phyloP scores from a whole-genome alignment of 2,329 filamentous ascomycete genomes.

The Elsinoe fawcettii region DNA sequence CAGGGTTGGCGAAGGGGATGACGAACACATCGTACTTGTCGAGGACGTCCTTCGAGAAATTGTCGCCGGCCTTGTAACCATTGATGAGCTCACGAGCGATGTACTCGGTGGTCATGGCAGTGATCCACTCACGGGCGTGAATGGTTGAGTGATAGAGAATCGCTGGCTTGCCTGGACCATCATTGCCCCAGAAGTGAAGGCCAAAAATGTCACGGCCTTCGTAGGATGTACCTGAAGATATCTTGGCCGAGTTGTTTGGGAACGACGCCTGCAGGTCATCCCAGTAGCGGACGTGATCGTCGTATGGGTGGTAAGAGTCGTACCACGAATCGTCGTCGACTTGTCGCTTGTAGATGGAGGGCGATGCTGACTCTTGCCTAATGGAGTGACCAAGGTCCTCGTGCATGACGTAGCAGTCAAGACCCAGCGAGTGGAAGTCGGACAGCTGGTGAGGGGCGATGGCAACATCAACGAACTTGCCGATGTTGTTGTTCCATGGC shows the following conservation, averaged over 20 bases:
- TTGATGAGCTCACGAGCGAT: slow-evolving; percentile 39
- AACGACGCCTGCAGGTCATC: slow-evolving; percentile 40
- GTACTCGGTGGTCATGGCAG: slow-evolving; percentile 44
- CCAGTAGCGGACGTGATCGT: slow-evolving; percentile 45
- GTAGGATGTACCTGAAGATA: slow-evolving; percentile 40
- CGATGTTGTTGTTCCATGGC: slow-evolving; percentile 19
- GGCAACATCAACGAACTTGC: slow-evolving; percentile 20
- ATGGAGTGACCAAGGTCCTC: slow-evolving; percentile 39
- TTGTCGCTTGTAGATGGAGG: slow-evolving; percentile 9
- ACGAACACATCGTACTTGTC: slow-evolving; percentile 51
- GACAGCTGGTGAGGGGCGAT: slow-evolving; percentile 16
- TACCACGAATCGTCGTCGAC: slow-evolving; percentile 41
- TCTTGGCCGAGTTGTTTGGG: slow-evolving; percentile 41
- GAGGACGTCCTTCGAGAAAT: slow-evolving; percentile 58
- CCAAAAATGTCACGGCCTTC: slow-evolving; percentile 32
- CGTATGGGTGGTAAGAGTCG: slow-evolving; percentile 46
- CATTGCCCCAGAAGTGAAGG: slow-evolving; percentile 47
- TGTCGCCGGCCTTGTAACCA: slow-evolving; percentile 40
- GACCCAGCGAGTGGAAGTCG: slow-evolving; percentile 28
- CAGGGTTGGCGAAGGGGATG: not conserved
- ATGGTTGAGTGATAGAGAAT: slow-evolving; percentile 52
- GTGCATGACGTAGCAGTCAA: slow-evolving; percentile 34
- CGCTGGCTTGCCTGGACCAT: slow-evolving; percentile 43
- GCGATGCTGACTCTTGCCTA: slow-evolving; percentile 28
- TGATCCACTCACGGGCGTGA: slow-evolving; percentile 56